These are phyloP conservation scores for Moringa oleifera DNA, from an alignment of 345 rosid species.

Conservation along the genomic window DNA sequence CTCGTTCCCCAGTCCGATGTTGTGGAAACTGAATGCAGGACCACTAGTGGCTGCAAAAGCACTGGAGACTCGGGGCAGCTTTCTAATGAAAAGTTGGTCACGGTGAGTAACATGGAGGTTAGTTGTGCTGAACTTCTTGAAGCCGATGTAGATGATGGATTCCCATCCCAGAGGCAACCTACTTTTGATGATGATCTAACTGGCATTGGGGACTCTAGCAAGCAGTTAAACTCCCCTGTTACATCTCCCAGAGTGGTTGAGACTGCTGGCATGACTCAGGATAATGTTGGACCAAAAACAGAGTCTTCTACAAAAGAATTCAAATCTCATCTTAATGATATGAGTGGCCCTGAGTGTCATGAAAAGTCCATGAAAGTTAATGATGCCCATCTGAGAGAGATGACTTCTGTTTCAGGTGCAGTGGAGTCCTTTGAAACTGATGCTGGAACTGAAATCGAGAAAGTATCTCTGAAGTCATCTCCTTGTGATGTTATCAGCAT, in stretches of 20 bases:
- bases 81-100: constrained; percentile 11
- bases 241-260: constrained; percentile 11
- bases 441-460: no score
- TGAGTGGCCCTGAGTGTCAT: no score
- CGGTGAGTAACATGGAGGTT: constrained; percentile 11
- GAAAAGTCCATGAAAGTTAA: no score
- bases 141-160: constrained; percentile 5
- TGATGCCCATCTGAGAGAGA: no score
- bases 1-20: constrained; percentile 15
- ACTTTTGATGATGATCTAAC: no score
- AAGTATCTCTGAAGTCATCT: constrained; percentile 7
- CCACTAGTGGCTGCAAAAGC: constrained; percentile 16
- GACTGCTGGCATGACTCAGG: constrained; percentile 1
- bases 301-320: constrained; percentile 9
- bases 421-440: no score
- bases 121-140: constrained; percentile 1
- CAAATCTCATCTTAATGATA: no score
- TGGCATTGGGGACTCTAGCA: constrained; percentile 12
- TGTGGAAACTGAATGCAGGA: constrained; percentile 21
- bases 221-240: constrained; percentile 2
- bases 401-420: no score
- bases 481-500: constrained; percentile 8
- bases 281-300: constrained; percentile 1
- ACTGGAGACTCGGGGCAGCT: constrained; percentile 6
- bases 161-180: neutral